A percentile compares a stretch with the other conserved stretches of the same genome.
Conservation (phyloP, 2,329 filamentous ascomycete species). For the Colletotrichum orchidophilum region DNA sequence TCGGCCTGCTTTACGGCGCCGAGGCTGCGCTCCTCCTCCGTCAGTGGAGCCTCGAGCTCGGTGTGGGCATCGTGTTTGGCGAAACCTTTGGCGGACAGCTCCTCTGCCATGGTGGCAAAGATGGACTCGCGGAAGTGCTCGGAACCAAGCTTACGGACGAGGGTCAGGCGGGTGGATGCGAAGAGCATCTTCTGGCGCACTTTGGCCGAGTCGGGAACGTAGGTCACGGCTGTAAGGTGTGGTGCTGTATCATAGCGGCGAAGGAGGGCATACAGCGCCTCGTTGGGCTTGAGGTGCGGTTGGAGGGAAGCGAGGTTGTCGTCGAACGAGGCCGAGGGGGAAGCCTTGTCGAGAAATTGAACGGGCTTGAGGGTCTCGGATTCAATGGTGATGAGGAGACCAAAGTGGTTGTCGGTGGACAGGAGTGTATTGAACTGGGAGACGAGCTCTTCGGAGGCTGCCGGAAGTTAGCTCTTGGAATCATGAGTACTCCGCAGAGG, state of each 20-base stretch:
- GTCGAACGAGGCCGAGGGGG: conserved; percentile 65
- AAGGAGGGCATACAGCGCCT: conserved; percentile 79
- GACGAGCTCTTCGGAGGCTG: conserved; percentile 82
- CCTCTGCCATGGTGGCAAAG: conserved; percentile 75
- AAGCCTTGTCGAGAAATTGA: conserved; percentile 60
- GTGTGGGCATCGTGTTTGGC: conserved; percentile 76
- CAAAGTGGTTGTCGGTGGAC: conserved; percentile 69
- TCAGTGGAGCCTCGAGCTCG: conserved; percentile 74
- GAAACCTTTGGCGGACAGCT: conserved; percentile 77
- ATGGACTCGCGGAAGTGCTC: conserved; percentile 83
- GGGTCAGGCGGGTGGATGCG: conserved; percentile 78
- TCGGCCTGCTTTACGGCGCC: conserved; percentile 80
- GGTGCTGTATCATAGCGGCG: conserved; percentile 69
- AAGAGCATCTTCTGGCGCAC: conserved; percentile 91
- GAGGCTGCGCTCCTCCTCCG: conserved; percentile 78
- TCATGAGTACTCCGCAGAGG: not conserved
- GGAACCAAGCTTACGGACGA: conserved; percentile 79
- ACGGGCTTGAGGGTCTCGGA: conserved; percentile 74
- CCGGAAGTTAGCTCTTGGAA: conserved; percentile 9
- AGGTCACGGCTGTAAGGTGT: conserved; percentile 76
- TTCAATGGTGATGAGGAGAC: conserved; percentile 75
- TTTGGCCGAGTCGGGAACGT: conserved; percentile 80
- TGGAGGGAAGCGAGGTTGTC: conserved; percentile 71
- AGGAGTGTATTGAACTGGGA: conserved; percentile 77
- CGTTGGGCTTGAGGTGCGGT: conserved; percentile 70